Evolutionary conservation across 345 rosid genomes (phyloP), one percentile per base, ranked within the genome.

Genomic region (Brassica nigra): DNA sequence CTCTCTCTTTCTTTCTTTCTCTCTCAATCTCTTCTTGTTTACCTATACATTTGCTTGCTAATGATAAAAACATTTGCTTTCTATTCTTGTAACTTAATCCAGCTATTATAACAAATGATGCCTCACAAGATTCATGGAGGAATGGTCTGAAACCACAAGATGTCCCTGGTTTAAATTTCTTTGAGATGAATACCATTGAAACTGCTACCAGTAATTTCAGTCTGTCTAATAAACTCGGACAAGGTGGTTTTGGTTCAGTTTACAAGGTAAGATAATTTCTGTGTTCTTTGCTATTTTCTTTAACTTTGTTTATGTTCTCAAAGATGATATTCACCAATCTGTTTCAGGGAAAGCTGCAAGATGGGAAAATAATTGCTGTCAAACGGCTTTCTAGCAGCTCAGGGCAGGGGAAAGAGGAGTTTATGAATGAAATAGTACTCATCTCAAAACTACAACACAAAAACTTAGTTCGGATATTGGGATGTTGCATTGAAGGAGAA

Each of bases 381-480:
- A 86, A 84, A 70, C 84, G 90, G 3, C 72, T 88, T n/a, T 85
- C 90, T 4, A 78, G 80, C 68, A 29, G 86, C 77, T 86, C 87
- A 0, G 83, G 85, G 4, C 89, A 88, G 36, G 88, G 91, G 1
- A 63, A 9, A 10, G 61, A 80, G 4, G 89, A 88, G 72, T 85
- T 88, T 63, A 85, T 61, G 82, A 88, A 77, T 65, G 84, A 84
- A 66, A 34, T 77, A 68, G 49, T 37, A 23, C 70, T 80, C 4
- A 77, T 83, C 7, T 76, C 88, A 72, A 89, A 84, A 61, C 92
- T 90, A 12, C 93, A 92, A 47, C 95, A 92, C 58, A 80, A 80
- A 34, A 90, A 92, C 74, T 90, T 90, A 49, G 90, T 88, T 0
- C 86, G 72, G 70, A 1, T 47, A 70, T 84, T 75, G 1, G 93